Percentiles rank a stretch among this genome's conserved stretches.
These are phyloP conservation scores for Rasamsonia emersonii DNA, from an alignment of 2,329 filamentous ascomycete genomes.

Conservation along the genomic window DNA sequence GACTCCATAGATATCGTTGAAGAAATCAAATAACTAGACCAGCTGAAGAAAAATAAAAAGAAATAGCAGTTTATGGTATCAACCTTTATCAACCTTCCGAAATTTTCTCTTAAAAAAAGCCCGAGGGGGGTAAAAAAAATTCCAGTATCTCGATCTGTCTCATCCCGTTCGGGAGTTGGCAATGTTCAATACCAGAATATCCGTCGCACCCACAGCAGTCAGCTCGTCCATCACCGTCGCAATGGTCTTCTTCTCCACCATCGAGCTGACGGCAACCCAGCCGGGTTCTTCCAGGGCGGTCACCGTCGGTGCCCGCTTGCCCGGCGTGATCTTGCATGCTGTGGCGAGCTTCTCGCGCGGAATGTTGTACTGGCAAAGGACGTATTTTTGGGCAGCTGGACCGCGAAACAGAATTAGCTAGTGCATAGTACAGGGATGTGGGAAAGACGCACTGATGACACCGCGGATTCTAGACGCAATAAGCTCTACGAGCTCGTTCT, in stretches of 20 bases:
- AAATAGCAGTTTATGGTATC: too few species aligned
- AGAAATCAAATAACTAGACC: too few species aligned
- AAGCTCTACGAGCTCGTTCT: conserved; percentile 71
- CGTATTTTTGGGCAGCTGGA: conserved; percentile 74
- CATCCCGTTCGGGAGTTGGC: conserved; percentile 60
- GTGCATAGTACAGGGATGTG: background rate
- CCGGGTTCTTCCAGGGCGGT: conserved; percentile 79
- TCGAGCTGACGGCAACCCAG: conserved; percentile 90
- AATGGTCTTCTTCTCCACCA: conserved; percentile 84
- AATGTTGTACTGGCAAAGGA: conserved; percentile 95
- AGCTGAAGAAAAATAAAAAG: too few species aligned
- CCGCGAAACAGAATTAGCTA: background rate
- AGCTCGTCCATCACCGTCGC: conserved; percentile 82
- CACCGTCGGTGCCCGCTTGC: conserved; percentile 86
- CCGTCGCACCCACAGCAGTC: conserved; percentile 65
- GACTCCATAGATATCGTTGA: too few species aligned
- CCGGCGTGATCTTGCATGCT: conserved; percentile 74
- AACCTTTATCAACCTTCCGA: too few species aligned
- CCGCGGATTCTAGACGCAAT: conserved; percentile 82
- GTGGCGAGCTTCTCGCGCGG: conserved; percentile 57
- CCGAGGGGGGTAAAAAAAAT: too few species aligned
- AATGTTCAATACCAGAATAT: conserved; percentile 79
- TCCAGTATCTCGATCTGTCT: too few species aligned
- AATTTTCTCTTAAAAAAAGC: too few species aligned
- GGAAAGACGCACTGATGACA: conserved; percentile 62